A percentile compares a stretch with the other conserved stretches of the same genome.
These are phyloP conservation scores for Camelina sativa DNA, from an alignment of 345 rosid species.

Conservation along the genomic window DNA sequence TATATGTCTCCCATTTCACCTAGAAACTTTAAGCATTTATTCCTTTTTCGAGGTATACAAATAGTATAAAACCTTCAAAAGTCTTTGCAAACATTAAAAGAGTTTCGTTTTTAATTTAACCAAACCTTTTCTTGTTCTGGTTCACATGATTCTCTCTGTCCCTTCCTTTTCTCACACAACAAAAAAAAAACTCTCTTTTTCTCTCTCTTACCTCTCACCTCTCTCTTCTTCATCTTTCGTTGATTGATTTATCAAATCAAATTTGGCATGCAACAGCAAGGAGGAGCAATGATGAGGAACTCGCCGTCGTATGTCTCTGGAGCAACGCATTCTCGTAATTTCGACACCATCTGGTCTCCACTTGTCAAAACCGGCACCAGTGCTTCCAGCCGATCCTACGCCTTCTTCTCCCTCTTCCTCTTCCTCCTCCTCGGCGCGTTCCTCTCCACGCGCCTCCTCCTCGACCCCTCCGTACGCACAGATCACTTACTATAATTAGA, in stretches of 20 bases:
- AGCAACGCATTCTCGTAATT: constrained; percentile 37
- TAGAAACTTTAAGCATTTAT: constrained; percentile 16
- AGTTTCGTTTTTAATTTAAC: neutral
- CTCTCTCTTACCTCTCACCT: neutral
- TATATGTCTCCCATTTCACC: neutral
- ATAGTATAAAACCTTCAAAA: neutral
- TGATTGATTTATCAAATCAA: neutral
- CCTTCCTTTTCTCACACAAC: constrained; percentile 15
- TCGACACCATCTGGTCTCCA: constrained; percentile 55
- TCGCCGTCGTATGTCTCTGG: constrained; percentile 39
- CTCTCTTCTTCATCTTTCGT: constrained; percentile 9
- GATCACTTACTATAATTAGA: neutral
- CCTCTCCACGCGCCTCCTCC: constrained; percentile 62
- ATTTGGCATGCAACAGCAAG: constrained; percentile 37
- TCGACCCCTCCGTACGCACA: constrained; percentile 55
- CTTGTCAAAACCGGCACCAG: constrained; percentile 47
- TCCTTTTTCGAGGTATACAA: neutral
- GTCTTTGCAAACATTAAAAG: constrained; percentile 23
- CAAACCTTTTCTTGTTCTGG: constrained; percentile 14
- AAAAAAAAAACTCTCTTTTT: neutral
- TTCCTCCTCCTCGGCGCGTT: constrained; percentile 74
- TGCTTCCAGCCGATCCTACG: constrained; percentile 49
- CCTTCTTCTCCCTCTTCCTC: constrained; percentile 47
- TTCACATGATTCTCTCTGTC: constrained; percentile 42
- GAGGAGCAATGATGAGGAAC: constrained; percentile 36